phyloP scores from a whole-genome alignment of 2,329 filamentous ascomycete genomes.

The Aureobasidium sp. region DNA sequence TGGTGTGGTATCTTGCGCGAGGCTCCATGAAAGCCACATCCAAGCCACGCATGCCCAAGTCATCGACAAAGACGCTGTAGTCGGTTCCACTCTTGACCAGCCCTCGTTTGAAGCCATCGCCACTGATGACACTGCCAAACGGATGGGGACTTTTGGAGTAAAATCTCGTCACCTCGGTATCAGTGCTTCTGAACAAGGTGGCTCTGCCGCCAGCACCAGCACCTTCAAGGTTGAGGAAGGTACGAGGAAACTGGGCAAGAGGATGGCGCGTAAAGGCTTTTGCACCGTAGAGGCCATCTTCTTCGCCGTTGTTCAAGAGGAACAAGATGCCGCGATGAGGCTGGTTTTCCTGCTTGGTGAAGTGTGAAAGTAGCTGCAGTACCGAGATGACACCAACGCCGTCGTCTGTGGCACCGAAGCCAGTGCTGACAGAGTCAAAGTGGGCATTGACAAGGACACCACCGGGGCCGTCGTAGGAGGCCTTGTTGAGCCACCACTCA shows the following conservation, averaged over 20 bases:
- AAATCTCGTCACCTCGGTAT: slow-evolving; percentile 72
- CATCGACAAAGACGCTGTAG: slow-evolving; percentile 70
- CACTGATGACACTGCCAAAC: slow-evolving; percentile 73
- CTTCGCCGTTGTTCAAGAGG: slow-evolving; percentile 90
- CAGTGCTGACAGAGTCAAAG: slow-evolving; percentile 87
- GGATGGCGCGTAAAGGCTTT: slow-evolving; percentile 77
- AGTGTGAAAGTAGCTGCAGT: slow-evolving; percentile 79
- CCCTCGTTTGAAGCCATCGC: slow-evolving; percentile 73
- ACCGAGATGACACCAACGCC: slow-evolving; percentile 82
- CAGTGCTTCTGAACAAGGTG: slow-evolving; percentile 77
- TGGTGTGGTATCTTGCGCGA: slow-evolving; percentile 79
- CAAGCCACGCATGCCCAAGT: slow-evolving; percentile 73
- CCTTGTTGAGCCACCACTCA: slow-evolving; percentile 57
- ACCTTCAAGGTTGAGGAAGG: slow-evolving; percentile 90
- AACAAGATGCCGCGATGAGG: slow-evolving; percentile 74
- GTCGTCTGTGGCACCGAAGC: slow-evolving; percentile 88
- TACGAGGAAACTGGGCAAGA: slow-evolving; percentile 68
- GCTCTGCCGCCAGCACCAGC: slow-evolving; percentile 86
- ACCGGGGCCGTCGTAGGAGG: slow-evolving; percentile 40
- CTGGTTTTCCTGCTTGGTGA: slow-evolving; percentile 58
- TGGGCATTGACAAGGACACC: slow-evolving; percentile 91
- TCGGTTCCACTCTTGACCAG: slow-evolving; percentile 81
- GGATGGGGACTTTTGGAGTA: slow-evolving; percentile 66
- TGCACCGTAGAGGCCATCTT: slow-evolving; percentile 84
- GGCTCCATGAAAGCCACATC: slow-evolving; percentile 90